Conservation (phyloP, 805 yeast genomes). For the Teunomyces cretensis region DNA sequence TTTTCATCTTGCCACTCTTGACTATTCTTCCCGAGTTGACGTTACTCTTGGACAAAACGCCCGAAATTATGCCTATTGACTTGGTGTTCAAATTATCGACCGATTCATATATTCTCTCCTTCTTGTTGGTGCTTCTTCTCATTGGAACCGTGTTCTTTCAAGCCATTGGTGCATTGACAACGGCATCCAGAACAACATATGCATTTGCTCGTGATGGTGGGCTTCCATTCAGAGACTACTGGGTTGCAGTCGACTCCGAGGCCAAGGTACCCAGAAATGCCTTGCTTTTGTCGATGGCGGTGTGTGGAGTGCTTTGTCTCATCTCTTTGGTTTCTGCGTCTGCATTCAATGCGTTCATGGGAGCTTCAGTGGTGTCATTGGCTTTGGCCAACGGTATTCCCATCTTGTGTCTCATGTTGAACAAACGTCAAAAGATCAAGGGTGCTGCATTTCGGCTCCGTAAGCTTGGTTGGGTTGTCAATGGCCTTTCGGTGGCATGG, state of each 20-base stretch:
- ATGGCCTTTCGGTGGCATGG: constrained; percentile 60
- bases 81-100: constrained; percentile 72
- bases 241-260: constrained; percentile 65
- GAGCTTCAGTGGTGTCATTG: constrained; percentile 74
- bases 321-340: constrained; percentile 68
- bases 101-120: constrained; percentile 64
- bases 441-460: constrained; percentile 69
- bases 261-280: constrained; percentile 72
- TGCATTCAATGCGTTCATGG: constrained; percentile 81
- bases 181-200: constrained; percentile 79
- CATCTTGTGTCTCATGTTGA: constrained; percentile 57
- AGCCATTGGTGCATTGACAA: constrained; percentile 75
- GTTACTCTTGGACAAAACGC: constrained; percentile 52
- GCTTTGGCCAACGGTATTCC: constrained; percentile 80
- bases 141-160: constrained; percentile 73
- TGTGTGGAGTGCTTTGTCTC: constrained; percentile 59
- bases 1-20: constrained; percentile 70
- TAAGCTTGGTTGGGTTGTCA: constrained; percentile 63
- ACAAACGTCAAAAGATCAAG: constrained; percentile 58
- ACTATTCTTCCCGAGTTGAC: constrained; percentile 68
- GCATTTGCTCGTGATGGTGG: constrained; percentile 85
- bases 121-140: constrained; percentile 63
- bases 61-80: constrained; percentile 76
- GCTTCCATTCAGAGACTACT: constrained; percentile 59
- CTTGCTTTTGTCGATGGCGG: constrained; percentile 59